phyloP scores from a whole-genome alignment of 345 rosid genomes.

The Aegle marmelos region DNA sequence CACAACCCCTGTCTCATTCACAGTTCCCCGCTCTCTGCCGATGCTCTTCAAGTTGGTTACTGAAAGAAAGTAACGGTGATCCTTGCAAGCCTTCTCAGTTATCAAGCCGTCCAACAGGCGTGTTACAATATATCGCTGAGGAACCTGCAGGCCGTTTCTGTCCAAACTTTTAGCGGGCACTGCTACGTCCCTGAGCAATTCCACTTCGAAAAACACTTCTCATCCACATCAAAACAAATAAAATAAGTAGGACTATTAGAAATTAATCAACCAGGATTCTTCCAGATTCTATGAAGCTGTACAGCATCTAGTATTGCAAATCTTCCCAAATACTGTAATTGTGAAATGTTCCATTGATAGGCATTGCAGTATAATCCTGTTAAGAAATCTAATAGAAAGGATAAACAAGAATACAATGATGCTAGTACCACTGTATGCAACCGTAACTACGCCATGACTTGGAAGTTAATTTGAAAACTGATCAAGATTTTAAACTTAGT shows the following conservation, averaged over 20 bases:
- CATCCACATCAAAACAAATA: background rate
- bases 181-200: constrained; percentile 21
- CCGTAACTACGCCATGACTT: too few species aligned
- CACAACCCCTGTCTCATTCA: constrained; percentile 6
- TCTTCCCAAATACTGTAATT: background rate
- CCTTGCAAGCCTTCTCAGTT: constrained; percentile 25
- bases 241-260: background rate
- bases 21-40: background rate
- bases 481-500: background rate
- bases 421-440: background rate
- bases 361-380: background rate
- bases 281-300: background rate
- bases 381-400: too few species aligned
- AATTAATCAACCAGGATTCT: background rate
- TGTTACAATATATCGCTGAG: constrained; percentile 8
- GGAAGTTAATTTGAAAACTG: background rate
- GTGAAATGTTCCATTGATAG: background rate
- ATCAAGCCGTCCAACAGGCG: constrained; percentile 21
- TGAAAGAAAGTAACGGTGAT: constrained; percentile 32
- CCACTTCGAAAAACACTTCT: constrained; percentile 33
- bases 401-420: too few species aligned
- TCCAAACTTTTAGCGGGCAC: constrained; percentile 14
- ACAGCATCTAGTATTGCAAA: background rate
- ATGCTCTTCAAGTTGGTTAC: constrained; percentile 32
- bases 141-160: constrained; percentile 6